Base-by-base conservation (phyloP, 768 basidiomycete genomes). In the Mycena polygramma region DNA sequence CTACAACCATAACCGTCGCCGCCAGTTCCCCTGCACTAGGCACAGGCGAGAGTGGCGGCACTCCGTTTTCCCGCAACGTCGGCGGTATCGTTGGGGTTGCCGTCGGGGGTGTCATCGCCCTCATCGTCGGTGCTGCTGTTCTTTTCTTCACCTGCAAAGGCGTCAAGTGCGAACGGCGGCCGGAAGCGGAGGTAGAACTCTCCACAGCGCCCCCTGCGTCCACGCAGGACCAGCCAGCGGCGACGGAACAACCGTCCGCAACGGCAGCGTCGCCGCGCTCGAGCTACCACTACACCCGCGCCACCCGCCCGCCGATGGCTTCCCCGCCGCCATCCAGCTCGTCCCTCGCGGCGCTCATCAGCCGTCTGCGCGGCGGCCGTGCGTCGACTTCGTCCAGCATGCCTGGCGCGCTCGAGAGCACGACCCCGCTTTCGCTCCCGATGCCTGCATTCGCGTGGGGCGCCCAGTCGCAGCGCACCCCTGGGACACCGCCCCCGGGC, bases 21-120 rank as follows among this genome's bases (percentile, higher is more conserved):
- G 24, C 68, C 20, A 51, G 61, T n/a, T 49, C 54, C 1, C 19
- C 49, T 9, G 39, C 22, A 1, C 58, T 63, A 19, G 30, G 35
- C 17, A 49, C 45, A 4, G 54, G 54, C 36, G 37, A 35, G 36
- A 13, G 54, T n/a, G 20, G 20, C 26, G 49, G 52, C 45, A 20
- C 10, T 8, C 13, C 52, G 2, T 68, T 68, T 37, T 4, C 67
- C 24, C 67, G 26, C 22, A 68, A 68, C 24, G 54, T 61, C 45
- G 67, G 67, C 36, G 67, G 53, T 17, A 68, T 68, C 46, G 39
- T 68, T 1, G 67, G 67, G 35, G 49, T 69, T 39, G 68, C 68
- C 0, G 14, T 69, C n/a, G 62, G 68, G n/a, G 54, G 68, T 26
- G 54, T 55, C 15, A 30, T 63, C 17, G 46, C 55, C 0, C 55